phyloP scores from a whole-genome alignment of 805 yeast genomes.

The Starmerella floris region DNA sequence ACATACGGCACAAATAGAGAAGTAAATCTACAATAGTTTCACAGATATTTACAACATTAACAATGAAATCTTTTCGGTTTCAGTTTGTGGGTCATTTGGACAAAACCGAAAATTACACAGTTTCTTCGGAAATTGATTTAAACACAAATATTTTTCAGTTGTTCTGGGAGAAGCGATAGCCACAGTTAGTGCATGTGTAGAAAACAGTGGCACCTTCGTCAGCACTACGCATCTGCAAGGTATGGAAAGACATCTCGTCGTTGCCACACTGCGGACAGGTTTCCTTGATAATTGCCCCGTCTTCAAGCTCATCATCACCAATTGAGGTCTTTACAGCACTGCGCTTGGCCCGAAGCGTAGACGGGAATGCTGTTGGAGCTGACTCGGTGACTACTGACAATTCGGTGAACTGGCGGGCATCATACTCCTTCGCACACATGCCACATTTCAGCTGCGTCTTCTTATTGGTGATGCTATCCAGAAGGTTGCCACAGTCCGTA shows the following conservation, averaged over 20 bases:
- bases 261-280: slow-evolving; percentile 98
- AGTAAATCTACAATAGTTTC: too few relatives aligned
- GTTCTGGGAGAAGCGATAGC: slow-evolving; percentile 86
- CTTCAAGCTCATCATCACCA: slow-evolving; percentile 65
- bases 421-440: slow-evolving; percentile 36
- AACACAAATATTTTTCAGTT: too few relatives aligned
- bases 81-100: too few relatives aligned
- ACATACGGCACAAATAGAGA: too few relatives aligned
- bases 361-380: slow-evolving; percentile 88
- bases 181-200: slow-evolving; percentile 89
- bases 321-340: slow-evolving; percentile 83
- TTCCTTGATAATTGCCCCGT: slow-evolving; percentile 94
- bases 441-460: slow-evolving; percentile 32
- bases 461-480: slow-evolving; percentile 51
- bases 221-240: slow-evolving; percentile 90
- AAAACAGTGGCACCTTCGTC: slow-evolving; percentile 99
- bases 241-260: slow-evolving; percentile 97
- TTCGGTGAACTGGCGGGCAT: slow-evolving; percentile 46
- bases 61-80: too few relatives aligned
- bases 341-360: slow-evolving; percentile 60
- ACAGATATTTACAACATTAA: too few relatives aligned
- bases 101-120: too few relatives aligned
- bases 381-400: slow-evolving; percentile 79
- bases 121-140: too few relatives aligned
- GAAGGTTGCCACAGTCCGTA: slow-evolving; percentile 77